Percentiles rank a stretch among this genome's conserved stretches.
Evolutionary conservation across 306 rosid species (phyloP).

Genomic region (Sicyos edulis): DNA sequence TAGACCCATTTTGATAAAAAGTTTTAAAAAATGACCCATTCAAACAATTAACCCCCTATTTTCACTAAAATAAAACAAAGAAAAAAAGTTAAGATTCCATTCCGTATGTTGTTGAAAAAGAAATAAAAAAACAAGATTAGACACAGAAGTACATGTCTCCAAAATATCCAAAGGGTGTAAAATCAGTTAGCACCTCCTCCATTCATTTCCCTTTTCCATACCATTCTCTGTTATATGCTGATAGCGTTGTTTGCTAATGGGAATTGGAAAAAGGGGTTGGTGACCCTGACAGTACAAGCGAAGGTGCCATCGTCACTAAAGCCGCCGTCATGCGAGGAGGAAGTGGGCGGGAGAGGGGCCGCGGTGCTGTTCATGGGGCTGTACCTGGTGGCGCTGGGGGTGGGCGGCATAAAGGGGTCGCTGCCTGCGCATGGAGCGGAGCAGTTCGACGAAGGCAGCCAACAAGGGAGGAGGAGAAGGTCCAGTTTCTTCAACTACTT

Average conservation of each 20-base stretch:
- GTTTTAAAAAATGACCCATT: no score
- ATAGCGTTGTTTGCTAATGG: background rate
- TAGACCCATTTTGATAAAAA: no score
- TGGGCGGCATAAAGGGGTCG: conserved; percentile 82
- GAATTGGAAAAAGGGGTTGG: conserved; percentile 50
- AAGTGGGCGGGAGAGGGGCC: conserved; percentile 33
- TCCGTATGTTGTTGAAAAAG: no score
- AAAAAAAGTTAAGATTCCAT: no score
- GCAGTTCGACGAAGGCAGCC: conserved; percentile 58
- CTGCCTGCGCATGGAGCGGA: conserved; percentile 77
- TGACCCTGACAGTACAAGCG: conserved; percentile 64
- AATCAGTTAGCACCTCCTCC: no score
- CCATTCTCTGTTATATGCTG: no score
- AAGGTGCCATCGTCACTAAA: conserved; percentile 39
- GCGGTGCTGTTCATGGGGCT: conserved; percentile 64
- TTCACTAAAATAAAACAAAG: no score
- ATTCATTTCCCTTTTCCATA: no score
- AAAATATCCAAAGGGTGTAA: no score
- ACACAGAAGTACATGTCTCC: no score
- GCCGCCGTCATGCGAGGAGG: conserved; percentile 44
- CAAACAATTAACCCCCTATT: no score
- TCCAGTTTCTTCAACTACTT: conserved; percentile 70
- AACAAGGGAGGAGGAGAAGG: conserved; percentile 52
- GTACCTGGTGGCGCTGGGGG: conserved; percentile 72
- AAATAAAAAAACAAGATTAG: no score